A percentile compares a stretch with the other conserved stretches of the same genome.
Evolutionary conservation across 352 stramenopile genomes (phyloP).

Genomic region (Elongisporangium undulatum): DNA sequence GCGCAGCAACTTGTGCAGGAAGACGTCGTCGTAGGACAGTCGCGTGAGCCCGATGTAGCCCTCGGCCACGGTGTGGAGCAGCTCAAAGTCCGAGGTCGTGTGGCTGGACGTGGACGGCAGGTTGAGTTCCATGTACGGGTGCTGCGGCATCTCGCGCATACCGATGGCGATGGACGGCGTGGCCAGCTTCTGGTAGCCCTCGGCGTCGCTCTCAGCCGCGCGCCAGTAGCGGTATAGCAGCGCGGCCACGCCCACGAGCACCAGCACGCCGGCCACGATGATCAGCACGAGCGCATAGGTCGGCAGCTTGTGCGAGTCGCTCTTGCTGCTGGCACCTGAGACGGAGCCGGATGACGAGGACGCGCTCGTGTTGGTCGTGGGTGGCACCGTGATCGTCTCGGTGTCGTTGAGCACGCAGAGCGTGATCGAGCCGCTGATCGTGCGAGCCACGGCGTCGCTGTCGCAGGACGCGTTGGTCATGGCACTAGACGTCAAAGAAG

Average conservation of each 20-base stretch:
- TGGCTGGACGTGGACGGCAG: slow-evolving; percentile 50
- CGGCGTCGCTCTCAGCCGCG: slow-evolving; percentile 30
- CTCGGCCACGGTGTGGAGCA: slow-evolving; percentile 58
- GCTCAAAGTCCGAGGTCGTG: slow-evolving; percentile 70
- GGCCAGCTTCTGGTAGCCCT: slow-evolving; percentile 40
- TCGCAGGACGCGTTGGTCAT: slow-evolving; percentile 52
- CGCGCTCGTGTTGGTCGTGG: slow-evolving; percentile 12
- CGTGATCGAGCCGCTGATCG: slow-evolving; percentile 49
- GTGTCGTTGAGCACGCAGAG: slow-evolving; percentile 37
- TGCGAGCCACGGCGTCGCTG: slow-evolving; percentile 26
- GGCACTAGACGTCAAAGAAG: slow-evolving; percentile 15
- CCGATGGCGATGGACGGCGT: slow-evolving; percentile 47
- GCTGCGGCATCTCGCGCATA: slow-evolving; percentile 51
- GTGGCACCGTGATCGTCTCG: slow-evolving; percentile 11
- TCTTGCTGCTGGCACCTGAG: slow-evolving; percentile 12
- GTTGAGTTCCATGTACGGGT: slow-evolving; percentile 54
- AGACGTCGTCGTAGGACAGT: slow-evolving; percentile 69
- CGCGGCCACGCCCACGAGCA: slow-evolving; percentile 20
- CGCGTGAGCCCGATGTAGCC: slow-evolving; percentile 64
- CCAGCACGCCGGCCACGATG: slow-evolving; percentile 25
- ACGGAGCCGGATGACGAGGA: slow-evolving; percentile 16
- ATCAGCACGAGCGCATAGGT: slow-evolving; percentile 44
- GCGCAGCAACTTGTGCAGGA: slow-evolving; percentile 65
- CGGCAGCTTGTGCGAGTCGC: slow-evolving; percentile 35
- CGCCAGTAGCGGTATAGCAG: slow-evolving; percentile 36